Conservation (phyloP, 73 alveolate species). For the Blepharisma stoltei region DNA sequence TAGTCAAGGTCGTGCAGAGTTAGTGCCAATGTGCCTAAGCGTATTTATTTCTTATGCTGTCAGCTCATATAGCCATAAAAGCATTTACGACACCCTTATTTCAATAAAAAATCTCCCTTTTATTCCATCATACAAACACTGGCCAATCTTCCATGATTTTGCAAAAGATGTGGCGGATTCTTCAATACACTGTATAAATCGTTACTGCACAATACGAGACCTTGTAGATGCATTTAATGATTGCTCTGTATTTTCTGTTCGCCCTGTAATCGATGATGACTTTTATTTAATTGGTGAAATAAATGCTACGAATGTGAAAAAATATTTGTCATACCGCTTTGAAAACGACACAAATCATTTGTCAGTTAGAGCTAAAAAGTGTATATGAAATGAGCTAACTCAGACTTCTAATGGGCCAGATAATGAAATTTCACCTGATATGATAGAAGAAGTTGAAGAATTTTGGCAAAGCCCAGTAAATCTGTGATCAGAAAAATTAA, state of each 20-base stretch:
- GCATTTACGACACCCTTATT: slow-evolving; percentile 78
- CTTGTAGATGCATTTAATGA: no score
- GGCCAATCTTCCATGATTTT: slow-evolving; percentile 51
- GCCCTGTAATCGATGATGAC: no score
- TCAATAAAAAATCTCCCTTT: slow-evolving; percentile 81
- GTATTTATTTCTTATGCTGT: slow-evolving; percentile 73
- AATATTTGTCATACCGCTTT: background rate
- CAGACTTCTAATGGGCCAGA: no score
- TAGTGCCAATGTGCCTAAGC: slow-evolving; percentile 67
- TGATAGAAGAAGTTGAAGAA: slow-evolving; percentile 23
- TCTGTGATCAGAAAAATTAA: slow-evolving; percentile 56
- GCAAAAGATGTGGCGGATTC: slow-evolving; percentile 75
- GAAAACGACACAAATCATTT: no score
- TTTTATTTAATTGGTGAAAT: slow-evolving; percentile 58
- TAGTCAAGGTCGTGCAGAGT: no score
- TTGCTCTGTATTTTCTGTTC: no score
- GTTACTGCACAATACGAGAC: no score
- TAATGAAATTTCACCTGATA: no score
- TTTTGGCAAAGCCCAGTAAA: slow-evolving; percentile 54
- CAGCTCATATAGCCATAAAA: slow-evolving; percentile 63
- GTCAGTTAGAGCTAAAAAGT: no score
- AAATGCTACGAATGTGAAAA: background rate
- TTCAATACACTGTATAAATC: no score
- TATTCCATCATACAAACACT: slow-evolving; percentile 72
- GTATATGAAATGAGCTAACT: no score